These are phyloP conservation scores for Paraphoma chrysanthemicola DNA, from an alignment of 2,329 filamentous ascomycete genomes.

Conservation along the genomic window DNA sequence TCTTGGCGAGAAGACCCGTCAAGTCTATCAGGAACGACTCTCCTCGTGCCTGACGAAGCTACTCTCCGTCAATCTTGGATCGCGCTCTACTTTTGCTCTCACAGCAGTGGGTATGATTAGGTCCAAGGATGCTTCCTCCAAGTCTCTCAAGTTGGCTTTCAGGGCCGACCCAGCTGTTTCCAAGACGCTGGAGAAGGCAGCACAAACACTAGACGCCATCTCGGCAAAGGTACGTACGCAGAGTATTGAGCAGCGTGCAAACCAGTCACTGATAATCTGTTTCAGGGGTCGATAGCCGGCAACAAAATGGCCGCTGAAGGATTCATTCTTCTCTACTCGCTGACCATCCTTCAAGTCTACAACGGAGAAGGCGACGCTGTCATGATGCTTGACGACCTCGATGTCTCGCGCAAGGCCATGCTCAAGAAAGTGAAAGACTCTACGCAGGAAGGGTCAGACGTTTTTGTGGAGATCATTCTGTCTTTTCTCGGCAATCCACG, in stretches of 20 bases:
- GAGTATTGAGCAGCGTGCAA: too few relatives aligned
- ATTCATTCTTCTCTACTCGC: conserved; percentile 80
- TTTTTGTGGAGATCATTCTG: conserved; percentile 84
- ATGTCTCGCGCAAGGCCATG: conserved; percentile 72
- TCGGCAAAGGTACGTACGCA: conserved; percentile 26
- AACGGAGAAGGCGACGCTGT: conserved; percentile 88
- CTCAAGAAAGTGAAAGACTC: conserved; percentile 49
- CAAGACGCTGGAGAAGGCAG: conserved; percentile 45
- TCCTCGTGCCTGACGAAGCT: conserved; percentile 62
- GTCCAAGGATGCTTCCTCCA: conserved; percentile 34
- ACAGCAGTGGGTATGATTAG: conserved; percentile 39
- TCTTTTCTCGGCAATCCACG: conserved; percentile 88
- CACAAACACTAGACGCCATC: conserved; percentile 38
- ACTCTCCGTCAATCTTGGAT: conserved; percentile 39
- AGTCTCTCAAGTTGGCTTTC: conserved; percentile 53
- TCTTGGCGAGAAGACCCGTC: conserved; percentile 56
- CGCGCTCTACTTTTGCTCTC: conserved; percentile 34
- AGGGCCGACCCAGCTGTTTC: conserved; percentile 55
- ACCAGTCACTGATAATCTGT: conserved; percentile 11
- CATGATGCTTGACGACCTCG: conserved; percentile 81
- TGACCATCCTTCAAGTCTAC: conserved; percentile 87
- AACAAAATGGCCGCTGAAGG: conserved; percentile 61
- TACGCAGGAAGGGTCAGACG: conserved; percentile 30
- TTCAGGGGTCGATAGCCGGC: conserved; percentile 31
- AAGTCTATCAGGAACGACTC: conserved; percentile 61